Evolutionary conservation across 2,329 filamentous ascomycete genomes (phyloP).

Genomic region (Sclerotinia borealis): DNA sequence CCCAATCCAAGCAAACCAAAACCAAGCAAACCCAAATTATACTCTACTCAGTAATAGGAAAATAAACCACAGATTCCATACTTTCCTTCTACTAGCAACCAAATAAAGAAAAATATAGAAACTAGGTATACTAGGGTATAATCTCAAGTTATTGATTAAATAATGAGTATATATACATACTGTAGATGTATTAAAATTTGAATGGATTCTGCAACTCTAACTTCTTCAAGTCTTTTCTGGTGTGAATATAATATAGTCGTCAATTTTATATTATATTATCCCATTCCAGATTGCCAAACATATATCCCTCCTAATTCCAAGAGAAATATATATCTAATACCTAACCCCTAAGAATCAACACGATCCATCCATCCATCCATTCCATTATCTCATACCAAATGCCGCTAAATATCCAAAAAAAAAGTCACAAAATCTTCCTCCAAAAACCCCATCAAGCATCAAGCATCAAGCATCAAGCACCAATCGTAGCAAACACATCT

Average conservation of each 20-base stretch:
- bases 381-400: constrained; percentile 1
- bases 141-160: no score
- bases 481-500: background rate
- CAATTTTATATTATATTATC: background rate
- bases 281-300: background rate
- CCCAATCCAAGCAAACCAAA: no score
- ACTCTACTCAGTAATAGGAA: no score
- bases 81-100: no score
- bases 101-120: no score
- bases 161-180: no score
- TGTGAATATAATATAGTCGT: background rate
- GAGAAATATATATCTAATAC: background rate
- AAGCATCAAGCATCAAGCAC: background rate
- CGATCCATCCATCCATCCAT: background rate
- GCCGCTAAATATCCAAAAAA: background rate
- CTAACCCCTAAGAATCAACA: background rate
- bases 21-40: no score
- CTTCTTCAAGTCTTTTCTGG: background rate
- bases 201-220: no score
- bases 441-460: background rate
- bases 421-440: no score
- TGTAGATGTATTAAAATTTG: no score
- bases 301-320: background rate
- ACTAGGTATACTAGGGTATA: no score
- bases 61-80: no score